These are phyloP conservation scores for Penicillium sp. DNA, from an alignment of 2,329 filamentous ascomycete species.

Conservation along the genomic window DNA sequence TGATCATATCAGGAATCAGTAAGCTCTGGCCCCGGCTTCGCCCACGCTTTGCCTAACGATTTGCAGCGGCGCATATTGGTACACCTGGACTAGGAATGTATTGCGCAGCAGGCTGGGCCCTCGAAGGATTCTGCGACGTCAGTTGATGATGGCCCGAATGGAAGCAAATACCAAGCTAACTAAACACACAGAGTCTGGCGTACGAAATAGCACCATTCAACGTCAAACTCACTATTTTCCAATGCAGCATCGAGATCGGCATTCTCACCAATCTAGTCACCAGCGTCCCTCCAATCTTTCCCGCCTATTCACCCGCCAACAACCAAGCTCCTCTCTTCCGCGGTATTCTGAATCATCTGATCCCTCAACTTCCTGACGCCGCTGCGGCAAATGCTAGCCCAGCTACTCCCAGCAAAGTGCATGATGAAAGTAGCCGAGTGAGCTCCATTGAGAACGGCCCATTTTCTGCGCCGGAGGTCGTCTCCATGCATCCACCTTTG, in stretches of 20 bases:
- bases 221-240: conserved; percentile 91
- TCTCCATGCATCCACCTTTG: conserved; percentile 74
- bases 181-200: conserved; percentile 63
- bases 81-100: conserved; percentile 90
- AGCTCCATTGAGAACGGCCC: conserved; percentile 34
- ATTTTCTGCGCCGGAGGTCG: conserved; percentile 48
- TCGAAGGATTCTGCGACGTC: conserved; percentile 93
- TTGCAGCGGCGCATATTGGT: conserved; percentile 75
- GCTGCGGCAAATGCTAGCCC: conserved; percentile 4
- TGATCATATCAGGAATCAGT: conserved; percentile 84
- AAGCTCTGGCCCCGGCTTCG: conserved; percentile 19
- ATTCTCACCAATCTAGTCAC: conserved; percentile 84
- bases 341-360: conserved; percentile 76
- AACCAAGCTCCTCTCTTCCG: conserved; percentile 79
- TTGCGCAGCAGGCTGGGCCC: conserved; percentile 88
- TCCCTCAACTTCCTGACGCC: conserved; percentile 70
- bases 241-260: conserved; percentile 90
- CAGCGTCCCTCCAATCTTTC: conserved; percentile 74
- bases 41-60: conserved; percentile 17
- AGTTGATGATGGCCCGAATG: conserved; percentile 7
- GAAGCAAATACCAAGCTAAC: conserved; percentile 10
- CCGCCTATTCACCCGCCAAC: conserved; percentile 65
- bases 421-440: conserved; percentile 20
- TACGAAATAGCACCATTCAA: conserved; percentile 98
- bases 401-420: conserved; percentile 8